Percentiles rank a stretch among this genome's conserved stretches.
Evolutionary conservation across 345 rosid species (phyloP).

Genomic region (Clarkia xantiana): DNA sequence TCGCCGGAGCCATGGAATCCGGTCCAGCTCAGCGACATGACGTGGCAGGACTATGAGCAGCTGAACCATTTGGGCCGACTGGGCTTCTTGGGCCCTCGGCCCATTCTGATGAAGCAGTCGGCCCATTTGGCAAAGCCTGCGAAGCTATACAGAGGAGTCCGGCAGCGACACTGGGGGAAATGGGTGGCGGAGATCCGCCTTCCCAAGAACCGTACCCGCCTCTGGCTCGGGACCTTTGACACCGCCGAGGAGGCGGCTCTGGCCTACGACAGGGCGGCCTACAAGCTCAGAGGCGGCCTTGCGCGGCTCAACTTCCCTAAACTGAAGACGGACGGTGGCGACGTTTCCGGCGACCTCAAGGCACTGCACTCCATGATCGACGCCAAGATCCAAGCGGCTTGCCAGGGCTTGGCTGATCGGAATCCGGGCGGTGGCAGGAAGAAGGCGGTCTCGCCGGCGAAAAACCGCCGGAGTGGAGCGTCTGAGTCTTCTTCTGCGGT

Average conservation of each 20-base stretch:
- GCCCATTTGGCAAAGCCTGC: constrained; percentile 38
- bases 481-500: constrained; percentile 2
- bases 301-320: constrained; percentile 90
- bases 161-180: constrained; percentile 97
- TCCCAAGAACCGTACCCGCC: constrained; percentile 81
- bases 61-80: not conserved
- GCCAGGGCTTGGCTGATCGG: constrained; percentile 44
- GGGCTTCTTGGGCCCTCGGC: constrained; percentile 30
- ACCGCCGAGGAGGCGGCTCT: constrained; percentile 95
- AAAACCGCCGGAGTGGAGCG: not conserved
- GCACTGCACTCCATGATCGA: constrained; percentile 83
- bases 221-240: constrained; percentile 96
- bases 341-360: constrained; percentile 63
- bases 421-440: constrained; percentile 36
- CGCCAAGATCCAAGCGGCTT: constrained; percentile 78
- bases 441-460: constrained; percentile 8
- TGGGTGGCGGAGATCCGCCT: constrained; percentile 98
- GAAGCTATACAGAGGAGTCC: constrained; percentile 77
- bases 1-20: no score
- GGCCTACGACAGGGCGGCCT: constrained; percentile 90
- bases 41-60: constrained; percentile 1
- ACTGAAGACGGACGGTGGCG: constrained; percentile 49
- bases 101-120: constrained; percentile 44
- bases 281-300: constrained; percentile 70
- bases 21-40: constrained; percentile 15